A percentile compares a stretch with the other conserved stretches of the same genome.
phyloP scores from a whole-genome alignment of 106 monocot genomes.

The Dioscorea alata region DNA sequence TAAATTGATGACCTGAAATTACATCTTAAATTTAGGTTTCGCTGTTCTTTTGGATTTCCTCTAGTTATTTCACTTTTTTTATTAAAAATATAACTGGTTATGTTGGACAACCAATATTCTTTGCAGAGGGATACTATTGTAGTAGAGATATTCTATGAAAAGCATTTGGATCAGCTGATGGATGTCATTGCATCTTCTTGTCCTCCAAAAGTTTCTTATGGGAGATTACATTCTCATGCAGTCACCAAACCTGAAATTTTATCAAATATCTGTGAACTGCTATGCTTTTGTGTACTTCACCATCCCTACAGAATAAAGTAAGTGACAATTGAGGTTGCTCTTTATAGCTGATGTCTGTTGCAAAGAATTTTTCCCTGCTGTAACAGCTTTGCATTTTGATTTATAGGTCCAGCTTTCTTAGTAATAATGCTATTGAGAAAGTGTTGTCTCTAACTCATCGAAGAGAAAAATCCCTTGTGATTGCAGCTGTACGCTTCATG shows the following conservation, averaged over 20 bases:
- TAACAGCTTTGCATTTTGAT: conserved; percentile 3
- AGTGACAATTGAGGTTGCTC: neutral
- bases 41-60: too few relatives aligned
- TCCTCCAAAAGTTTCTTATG: conserved; percentile 28
- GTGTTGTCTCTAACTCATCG: conserved; percentile 64
- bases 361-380: neutral
- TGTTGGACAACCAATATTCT: conserved; percentile 5
- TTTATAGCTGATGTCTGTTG: neutral
- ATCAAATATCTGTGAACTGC: conserved; percentile 86
- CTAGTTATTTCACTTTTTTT: too few relatives aligned
- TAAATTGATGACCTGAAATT: too few relatives aligned
- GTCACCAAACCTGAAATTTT: conserved; percentile 82
- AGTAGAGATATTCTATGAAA: conserved; percentile 93
- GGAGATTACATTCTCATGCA: conserved; percentile 15
- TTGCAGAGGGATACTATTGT: conserved; percentile 79
- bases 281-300: conserved; percentile 90
- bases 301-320: conserved; percentile 95
- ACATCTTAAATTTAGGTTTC: too few relatives aligned
- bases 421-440: conserved; percentile 91
- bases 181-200: conserved; percentile 83
- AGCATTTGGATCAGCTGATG: conserved; percentile 69
- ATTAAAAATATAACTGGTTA: neutral
- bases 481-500: conserved; percentile 90
- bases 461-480: conserved; percentile 77
- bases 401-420: conserved; percentile 74